Conservation (phyloP, 768 basidiomycete species). For the Cytidiella melzeri region DNA sequence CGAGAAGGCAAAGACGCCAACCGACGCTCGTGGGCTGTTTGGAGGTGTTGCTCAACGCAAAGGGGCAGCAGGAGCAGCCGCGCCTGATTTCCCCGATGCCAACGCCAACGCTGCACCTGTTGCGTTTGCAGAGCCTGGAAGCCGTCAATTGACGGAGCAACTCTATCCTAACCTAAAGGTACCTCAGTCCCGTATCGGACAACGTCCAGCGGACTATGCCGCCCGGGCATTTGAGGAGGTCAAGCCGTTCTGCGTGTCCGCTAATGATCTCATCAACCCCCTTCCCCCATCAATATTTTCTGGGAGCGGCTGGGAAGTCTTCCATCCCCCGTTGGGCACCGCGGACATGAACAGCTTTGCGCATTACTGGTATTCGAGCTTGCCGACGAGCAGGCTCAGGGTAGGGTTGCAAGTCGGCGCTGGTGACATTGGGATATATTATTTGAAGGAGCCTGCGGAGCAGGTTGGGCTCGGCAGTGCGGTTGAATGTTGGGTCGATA, state of each 20-base stretch:
- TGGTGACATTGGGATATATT: slow-evolving; percentile 93
- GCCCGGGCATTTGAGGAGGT: slow-evolving; percentile 71
- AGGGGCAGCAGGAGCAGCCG: slow-evolving; percentile 44
- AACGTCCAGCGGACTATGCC: slow-evolving; percentile 41
- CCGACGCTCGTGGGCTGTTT: slow-evolving; percentile 60
- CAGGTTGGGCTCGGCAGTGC: slow-evolving; percentile 55
- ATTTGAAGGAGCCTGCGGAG: slow-evolving; percentile 62
- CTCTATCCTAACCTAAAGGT: slow-evolving; percentile 40
- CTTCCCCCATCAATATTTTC: slow-evolving; percentile 91
- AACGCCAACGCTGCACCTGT: slow-evolving; percentile 12
- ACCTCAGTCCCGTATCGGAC: slow-evolving; percentile 68
- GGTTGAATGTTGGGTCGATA: slow-evolving; percentile 96
- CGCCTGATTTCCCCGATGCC: slow-evolving; percentile 19
- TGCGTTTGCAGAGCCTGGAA: slow-evolving; percentile 13
- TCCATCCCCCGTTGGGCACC: slow-evolving; percentile 53
- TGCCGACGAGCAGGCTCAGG: slow-evolving; percentile 75
- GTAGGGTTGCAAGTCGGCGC: slow-evolving; percentile 81
- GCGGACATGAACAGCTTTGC: slow-evolving; percentile 44
- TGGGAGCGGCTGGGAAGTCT: slow-evolving; percentile 85
- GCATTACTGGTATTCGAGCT: slow-evolving; percentile 92
- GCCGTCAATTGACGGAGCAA: slow-evolving; percentile 10
- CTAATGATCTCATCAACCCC: slow-evolving; percentile 98
- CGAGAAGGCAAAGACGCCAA: slow-evolving; percentile 31
- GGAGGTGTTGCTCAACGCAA: slow-evolving; percentile 83
- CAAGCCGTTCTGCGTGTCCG: slow-evolving; percentile 86